These are phyloP conservation scores for Yamagishiella unicocca DNA, from an alignment of 139 green algal genomes.

Conservation along the genomic window DNA sequence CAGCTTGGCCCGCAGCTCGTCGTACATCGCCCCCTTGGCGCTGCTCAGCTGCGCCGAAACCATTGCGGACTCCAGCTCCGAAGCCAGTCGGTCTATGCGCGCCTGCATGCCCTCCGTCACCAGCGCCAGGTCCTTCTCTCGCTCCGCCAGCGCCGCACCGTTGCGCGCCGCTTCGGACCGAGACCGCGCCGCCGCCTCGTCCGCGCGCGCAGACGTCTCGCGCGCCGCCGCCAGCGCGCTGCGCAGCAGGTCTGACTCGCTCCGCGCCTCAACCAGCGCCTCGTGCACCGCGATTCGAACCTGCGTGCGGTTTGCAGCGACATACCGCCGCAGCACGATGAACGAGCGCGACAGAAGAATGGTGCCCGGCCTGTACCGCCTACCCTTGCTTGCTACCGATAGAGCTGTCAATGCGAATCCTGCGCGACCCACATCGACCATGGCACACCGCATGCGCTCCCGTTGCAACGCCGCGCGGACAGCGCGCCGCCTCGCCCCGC, in stretches of 20 bases:
- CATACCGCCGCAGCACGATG: too few species aligned
- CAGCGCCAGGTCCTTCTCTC: constrained; percentile 55
- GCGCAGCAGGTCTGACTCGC: constrained; percentile 52
- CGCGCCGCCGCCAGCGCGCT: not conserved
- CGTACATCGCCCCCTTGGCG: constrained; percentile 68
- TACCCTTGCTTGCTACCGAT: too few species aligned
- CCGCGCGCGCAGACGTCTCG: constrained; percentile 43
- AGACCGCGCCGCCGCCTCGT: constrained; percentile 42
- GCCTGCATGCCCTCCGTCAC: constrained; percentile 53
- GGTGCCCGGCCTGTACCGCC: too few species aligned
- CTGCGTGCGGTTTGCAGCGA: constrained; percentile 11
- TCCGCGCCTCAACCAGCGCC: constrained; percentile 4
- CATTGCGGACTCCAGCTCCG: constrained; percentile 57
- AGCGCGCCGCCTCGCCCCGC: not conserved
- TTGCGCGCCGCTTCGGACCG: constrained; percentile 34
- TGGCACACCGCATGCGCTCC: too few species aligned
- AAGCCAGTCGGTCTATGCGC: constrained; percentile 56
- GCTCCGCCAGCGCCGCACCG: constrained; percentile 54
- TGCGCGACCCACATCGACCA: too few species aligned
- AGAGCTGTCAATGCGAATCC: too few species aligned
- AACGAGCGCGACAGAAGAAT: too few species aligned
- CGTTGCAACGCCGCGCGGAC: too few species aligned
- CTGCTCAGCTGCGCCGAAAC: constrained; percentile 53
- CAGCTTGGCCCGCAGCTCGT: constrained; percentile 51
- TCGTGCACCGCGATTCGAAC: constrained; percentile 52